Evolutionary conservation across 2,329 filamentous ascomycete genomes (phyloP).

Genomic region (Ascochyta fabae): DNA sequence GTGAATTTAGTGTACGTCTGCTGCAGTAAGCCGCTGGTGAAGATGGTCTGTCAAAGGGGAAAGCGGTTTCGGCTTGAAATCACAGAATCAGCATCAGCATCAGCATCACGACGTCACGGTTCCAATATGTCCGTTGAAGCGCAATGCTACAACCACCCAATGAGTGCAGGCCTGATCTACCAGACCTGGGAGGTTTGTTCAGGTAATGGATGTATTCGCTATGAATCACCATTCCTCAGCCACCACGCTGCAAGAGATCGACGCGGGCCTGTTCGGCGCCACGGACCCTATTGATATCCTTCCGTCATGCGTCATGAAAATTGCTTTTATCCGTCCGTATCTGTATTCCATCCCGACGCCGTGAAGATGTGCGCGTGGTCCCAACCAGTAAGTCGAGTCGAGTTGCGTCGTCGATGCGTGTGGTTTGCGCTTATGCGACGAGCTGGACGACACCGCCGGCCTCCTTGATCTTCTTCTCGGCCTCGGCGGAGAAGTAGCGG

Average conservation of each 20-base stretch:
- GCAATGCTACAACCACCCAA: neutral
- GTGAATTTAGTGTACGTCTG: too few species aligned
- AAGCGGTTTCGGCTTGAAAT: neutral
- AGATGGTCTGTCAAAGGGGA: too few species aligned
- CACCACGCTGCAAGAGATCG: conserved; percentile 57
- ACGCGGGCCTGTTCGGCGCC: conserved; percentile 30
- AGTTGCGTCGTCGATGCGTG: neutral
- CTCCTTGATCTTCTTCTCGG: conserved; percentile 98
- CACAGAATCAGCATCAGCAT: neutral
- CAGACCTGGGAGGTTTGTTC: conserved; percentile 53
- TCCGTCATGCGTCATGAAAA: conserved; percentile 21
- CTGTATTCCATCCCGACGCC: conserved; percentile 35
- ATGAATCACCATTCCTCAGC: conserved; percentile 58
- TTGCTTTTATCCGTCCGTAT: conserved; percentile 24
- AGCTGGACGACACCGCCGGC: conserved; percentile 95
- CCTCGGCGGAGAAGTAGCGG: conserved; percentile 92
- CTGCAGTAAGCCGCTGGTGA: neutral
- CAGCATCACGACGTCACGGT: conserved; percentile 6
- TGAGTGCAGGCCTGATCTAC: conserved; percentile 3
- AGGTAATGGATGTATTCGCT: conserved; percentile 57
- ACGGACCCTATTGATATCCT: conserved; percentile 35
- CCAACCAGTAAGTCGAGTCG: conserved; percentile 5
- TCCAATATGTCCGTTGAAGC: neutral
- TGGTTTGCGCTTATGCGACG: conserved; percentile 71
- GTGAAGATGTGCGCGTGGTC: conserved; percentile 19